Conservation (phyloP, 495 filamentous ascomycete genomes). For the Lentithecium fluviatile region DNA sequence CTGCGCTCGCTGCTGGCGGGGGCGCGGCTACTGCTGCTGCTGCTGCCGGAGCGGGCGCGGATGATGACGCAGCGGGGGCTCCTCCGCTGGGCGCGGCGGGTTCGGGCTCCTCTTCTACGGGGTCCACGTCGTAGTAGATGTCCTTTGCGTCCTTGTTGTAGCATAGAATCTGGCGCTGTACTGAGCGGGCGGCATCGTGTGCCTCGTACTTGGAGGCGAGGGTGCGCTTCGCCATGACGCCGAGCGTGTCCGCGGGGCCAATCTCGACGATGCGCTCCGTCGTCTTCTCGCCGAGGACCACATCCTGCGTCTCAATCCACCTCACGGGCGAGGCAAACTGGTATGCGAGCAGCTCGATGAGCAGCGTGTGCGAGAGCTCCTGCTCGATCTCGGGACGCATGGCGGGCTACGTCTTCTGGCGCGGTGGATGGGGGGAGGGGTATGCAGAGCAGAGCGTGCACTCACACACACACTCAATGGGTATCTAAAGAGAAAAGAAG, state of each 20-base stretch:
- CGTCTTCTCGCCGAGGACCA: slow-evolving; percentile 90
- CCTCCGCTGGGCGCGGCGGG: slow-evolving; percentile 50
- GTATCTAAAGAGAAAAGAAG: slow-evolving; percentile 13
- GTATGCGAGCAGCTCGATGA: slow-evolving; percentile 97
- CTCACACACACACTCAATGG: slow-evolving; percentile 7
- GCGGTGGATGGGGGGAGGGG: not conserved
- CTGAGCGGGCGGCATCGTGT: slow-evolving; percentile 92
- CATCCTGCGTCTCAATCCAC: slow-evolving; percentile 99
- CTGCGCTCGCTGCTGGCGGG: slow-evolving; percentile 66
- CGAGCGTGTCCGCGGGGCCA: slow-evolving; percentile 95
- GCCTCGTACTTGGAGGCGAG: slow-evolving; percentile 98
- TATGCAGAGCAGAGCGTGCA: not conserved
- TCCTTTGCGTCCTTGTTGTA: slow-evolving; percentile 99
- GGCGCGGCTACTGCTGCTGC: slow-evolving; percentile 51
- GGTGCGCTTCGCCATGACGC: slow-evolving; percentile 95
- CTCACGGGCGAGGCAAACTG: slow-evolving; percentile 97
- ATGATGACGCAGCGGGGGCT: slow-evolving; percentile 46
- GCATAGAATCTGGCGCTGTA: slow-evolving; percentile 95
- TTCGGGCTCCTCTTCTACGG: slow-evolving; percentile 83
- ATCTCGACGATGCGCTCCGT: slow-evolving; percentile 98
- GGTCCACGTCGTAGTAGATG: slow-evolving; percentile 99
- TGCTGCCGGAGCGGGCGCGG: slow-evolving; percentile 51
- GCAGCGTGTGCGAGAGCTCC: slow-evolving; percentile 93
- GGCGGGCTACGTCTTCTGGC: slow-evolving; percentile 42
- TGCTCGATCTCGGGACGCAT: slow-evolving; percentile 99